phyloP scores from a whole-genome alignment of 1,139 yeast species.

The Scheffersomyces titani region DNA sequence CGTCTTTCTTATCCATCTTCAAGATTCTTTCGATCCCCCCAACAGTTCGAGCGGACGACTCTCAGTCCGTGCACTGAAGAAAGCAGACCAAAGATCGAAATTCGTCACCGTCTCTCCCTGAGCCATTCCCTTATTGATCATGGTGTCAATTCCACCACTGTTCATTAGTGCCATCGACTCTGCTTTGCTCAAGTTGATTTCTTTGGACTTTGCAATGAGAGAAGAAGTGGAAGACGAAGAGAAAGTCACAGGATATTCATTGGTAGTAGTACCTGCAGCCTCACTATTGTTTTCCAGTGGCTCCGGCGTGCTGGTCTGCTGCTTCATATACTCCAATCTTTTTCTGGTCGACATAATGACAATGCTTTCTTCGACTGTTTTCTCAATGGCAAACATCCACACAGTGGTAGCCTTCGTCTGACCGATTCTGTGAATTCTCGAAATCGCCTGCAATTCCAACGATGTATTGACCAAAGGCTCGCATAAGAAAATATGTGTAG shows the following conservation, averaged over 20 bases:
- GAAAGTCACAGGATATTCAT: slow-evolving; percentile 2
- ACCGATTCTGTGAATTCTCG: slow-evolving; percentile 90
- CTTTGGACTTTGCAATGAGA: slow-evolving; percentile 11
- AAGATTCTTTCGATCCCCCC: slow-evolving; percentile 4
- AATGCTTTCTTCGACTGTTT: slow-evolving; percentile 89
- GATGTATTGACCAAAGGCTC: slow-evolving; percentile 92
- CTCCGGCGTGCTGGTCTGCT: slow-evolving; percentile 6
- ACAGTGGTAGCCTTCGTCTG: slow-evolving; percentile 79
- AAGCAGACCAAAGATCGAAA: slow-evolving; percentile 61
- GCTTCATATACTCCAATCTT: slow-evolving; percentile 39
- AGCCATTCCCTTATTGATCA: slow-evolving; percentile 40
- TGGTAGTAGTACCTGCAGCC: slow-evolving; percentile 4
- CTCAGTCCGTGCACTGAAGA: slow-evolving; percentile 38
- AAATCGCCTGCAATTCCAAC: slow-evolving; percentile 86
- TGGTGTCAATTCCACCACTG: slow-evolving; percentile 40
- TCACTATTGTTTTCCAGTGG: not conserved
- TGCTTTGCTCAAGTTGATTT: slow-evolving; percentile 27
- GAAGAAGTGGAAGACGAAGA: not conserved
- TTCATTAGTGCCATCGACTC: slow-evolving; percentile 40
- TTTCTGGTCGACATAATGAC: slow-evolving; percentile 58
- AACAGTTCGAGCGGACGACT: not conserved
- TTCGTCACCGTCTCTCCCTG: slow-evolving; percentile 60
- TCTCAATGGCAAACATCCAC: slow-evolving; percentile 85
- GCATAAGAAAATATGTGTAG: slow-evolving; percentile 84
- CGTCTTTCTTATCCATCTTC: not conserved